Evolutionary conservation across 148 eudicot species (phyloP).

Genomic region (Rhododendron mucronatum): DNA sequence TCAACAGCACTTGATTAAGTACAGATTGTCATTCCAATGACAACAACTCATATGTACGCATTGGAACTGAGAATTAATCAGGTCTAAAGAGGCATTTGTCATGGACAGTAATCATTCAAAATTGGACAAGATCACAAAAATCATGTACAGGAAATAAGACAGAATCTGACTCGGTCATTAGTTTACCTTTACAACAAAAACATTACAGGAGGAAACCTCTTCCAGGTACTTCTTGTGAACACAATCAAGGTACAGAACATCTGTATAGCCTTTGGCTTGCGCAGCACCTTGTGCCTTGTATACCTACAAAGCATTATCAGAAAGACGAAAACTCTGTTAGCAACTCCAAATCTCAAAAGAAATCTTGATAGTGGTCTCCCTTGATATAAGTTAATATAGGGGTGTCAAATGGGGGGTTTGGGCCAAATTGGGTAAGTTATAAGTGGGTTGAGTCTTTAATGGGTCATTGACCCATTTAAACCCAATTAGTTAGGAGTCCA

Average conservation of each 20-base stretch:
- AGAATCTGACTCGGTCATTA: slow-evolving; percentile 6
- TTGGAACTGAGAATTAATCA: not conserved
- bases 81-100: not conserved
- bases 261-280: slow-evolving; percentile 87
- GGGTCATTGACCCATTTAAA: too few relatives aligned
- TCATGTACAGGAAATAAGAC: not conserved
- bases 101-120: not conserved
- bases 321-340: not conserved
- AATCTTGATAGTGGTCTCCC: not conserved
- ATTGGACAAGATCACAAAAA: not conserved
- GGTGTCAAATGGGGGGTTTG: too few relatives aligned
- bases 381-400: not conserved
- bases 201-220: slow-evolving; percentile 93
- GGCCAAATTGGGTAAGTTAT: too few relatives aligned
- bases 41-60: not conserved
- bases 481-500: too few relatives aligned
- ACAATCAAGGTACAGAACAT: slow-evolving; percentile 90
- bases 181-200: slow-evolving; percentile 86
- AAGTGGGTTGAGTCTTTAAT: too few relatives aligned
- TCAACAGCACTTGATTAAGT: not conserved
- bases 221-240: slow-evolving; percentile 83
- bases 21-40: not conserved
- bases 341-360: not conserved
- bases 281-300: slow-evolving; percentile 84
- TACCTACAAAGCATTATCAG: slow-evolving; percentile 40